Base-by-base conservation (phyloP, 2,329 filamentous ascomycete genomes). In the Diaporthe eres region DNA sequence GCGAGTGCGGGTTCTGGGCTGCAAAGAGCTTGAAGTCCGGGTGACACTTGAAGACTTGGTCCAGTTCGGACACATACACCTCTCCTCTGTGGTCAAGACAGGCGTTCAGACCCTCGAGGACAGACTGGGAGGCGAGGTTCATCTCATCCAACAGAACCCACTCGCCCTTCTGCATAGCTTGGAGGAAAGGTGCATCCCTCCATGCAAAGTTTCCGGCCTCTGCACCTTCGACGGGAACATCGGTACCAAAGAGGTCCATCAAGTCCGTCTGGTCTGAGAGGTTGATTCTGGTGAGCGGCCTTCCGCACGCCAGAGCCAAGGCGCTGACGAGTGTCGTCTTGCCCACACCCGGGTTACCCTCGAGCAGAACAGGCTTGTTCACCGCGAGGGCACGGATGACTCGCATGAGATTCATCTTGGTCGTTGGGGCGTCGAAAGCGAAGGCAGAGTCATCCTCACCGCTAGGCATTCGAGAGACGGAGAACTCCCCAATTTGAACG, bases 141-240 rank as follows among this genome's bases (percentile, higher is more conserved):
- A 99, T 99, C 86, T 99, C 97, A 81, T 99, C 97, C 0, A 99
- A 89, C 39, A 99, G 87, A 15, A 99, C 97, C 97, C 97, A 99
- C 80, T 98, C 94, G 39, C 97, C 97, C 75, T 92, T 94, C 82
- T 98, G 97, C 96, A 99, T 98, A 0, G 97, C 97, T 82, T 95
- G 94, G 28, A 99, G 87, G 82, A 99, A 98, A 0, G 97, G 96
- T 0, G 96, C 97, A 83, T 99, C 96, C 79, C 95, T 92, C 97
- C 97, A 99, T 1, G 94, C 93, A 81, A 99, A 99, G 76, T 94
- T 94, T 1, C 97, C 97, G 10, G 95, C 94, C 80, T 94, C 92
- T 0, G 94, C 95, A n/a, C 95, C 96, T 85, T 98, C 97, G 4
- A 98, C 92, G 0, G 97, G 97, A 10, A 98, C 95, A 85, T 99